phyloP scores from a whole-genome alignment of 2,329 filamentous ascomycete genomes.

The Aspergillus tubingensis region DNA sequence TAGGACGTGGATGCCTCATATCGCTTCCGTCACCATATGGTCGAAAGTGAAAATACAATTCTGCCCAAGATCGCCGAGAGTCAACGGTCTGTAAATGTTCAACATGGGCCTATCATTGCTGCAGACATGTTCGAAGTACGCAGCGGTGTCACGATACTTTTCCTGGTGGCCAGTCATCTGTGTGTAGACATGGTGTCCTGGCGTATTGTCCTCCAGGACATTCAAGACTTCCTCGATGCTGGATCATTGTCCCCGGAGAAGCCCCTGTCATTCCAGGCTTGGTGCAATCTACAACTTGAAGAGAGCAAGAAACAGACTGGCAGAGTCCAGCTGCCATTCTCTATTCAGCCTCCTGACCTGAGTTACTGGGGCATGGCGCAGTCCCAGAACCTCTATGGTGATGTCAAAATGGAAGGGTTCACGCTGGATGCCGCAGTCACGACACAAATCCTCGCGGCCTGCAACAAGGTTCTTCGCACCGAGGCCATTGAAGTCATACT shows the following conservation, averaged over 20 bases:
- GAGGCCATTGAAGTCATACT: slow-evolving; percentile 43
- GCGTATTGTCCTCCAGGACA: slow-evolving; percentile 39
- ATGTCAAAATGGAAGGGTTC: slow-evolving; percentile 39
- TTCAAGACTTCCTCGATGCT: slow-evolving; percentile 38
- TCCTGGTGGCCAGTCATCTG: slow-evolving; percentile 24
- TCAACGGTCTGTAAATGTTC: slow-evolving; percentile 34
- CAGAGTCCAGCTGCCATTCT: slow-evolving; percentile 27
- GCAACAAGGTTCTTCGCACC: slow-evolving; percentile 37
- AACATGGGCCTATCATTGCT: slow-evolving; percentile 29
- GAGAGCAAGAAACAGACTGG: slow-evolving; percentile 25
- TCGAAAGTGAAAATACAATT: slow-evolving; percentile 27
- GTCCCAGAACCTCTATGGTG: slow-evolving; percentile 36
- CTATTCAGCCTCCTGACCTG: slow-evolving; percentile 33
- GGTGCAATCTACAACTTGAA: slow-evolving; percentile 38
- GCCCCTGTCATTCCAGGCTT: slow-evolving; percentile 42
- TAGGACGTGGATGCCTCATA: slow-evolving; percentile 37
- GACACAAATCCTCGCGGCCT: slow-evolving; percentile 33
- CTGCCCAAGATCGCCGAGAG: slow-evolving; percentile 32
- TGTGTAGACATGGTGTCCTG: slow-evolving; percentile 30
- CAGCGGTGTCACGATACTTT: slow-evolving; percentile 17
- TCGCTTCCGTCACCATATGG: slow-evolving; percentile 31
- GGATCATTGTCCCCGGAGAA: slow-evolving; percentile 36
- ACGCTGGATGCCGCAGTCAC: slow-evolving; percentile 35
- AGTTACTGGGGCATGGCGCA: slow-evolving; percentile 41
- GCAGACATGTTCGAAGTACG: slow-evolving; percentile 22